Evolutionary conservation across 495 filamentous ascomycete species (phyloP).

Genomic region (Astrocystis sublimbata): DNA sequence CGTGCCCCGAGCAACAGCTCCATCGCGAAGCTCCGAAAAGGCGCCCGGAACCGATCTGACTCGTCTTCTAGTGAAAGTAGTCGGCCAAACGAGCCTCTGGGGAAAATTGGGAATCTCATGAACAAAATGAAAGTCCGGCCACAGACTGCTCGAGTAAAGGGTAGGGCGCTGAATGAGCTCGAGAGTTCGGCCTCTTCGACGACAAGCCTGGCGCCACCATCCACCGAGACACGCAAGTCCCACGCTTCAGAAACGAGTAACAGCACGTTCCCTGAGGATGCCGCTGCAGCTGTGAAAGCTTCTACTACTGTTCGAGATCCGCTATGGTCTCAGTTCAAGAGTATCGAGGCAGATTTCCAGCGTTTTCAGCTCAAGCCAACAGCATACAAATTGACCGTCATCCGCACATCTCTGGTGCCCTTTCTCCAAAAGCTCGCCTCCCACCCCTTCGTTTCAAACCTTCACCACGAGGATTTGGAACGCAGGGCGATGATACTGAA

Average conservation of each 20-base stretch:
- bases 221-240: slow-evolving; percentile 33
- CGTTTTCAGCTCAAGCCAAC: slow-evolving; percentile 77
- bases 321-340: slow-evolving; percentile 83
- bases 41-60: slow-evolving; percentile 28
- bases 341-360: slow-evolving; percentile 78
- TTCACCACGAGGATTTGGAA: slow-evolving; percentile 81
- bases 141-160: slow-evolving; percentile 39
- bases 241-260: slow-evolving; percentile 37
- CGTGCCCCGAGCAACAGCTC: slow-evolving; percentile 31
- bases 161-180: slow-evolving; percentile 28
- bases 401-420: slow-evolving; percentile 78
- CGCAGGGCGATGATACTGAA: slow-evolving; percentile 79
- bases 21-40: slow-evolving; percentile 34
- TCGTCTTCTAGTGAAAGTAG: slow-evolving; percentile 38
- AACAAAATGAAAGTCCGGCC: slow-evolving; percentile 45
- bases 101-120: slow-evolving; percentile 37
- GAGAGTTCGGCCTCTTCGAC: slow-evolving; percentile 43
- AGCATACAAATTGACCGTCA: slow-evolving; percentile 73
- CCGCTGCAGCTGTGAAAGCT: slow-evolving; percentile 10
- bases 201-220: slow-evolving; percentile 33
- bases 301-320: slow-evolving; percentile 65
- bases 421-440: slow-evolving; percentile 73
- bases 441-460: slow-evolving; percentile 66
- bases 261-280: slow-evolving; percentile 32
- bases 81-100: slow-evolving; percentile 29